These are phyloP conservation scores for Magnusiomyces ingens DNA, from an alignment of 1,139 yeast species.

Conservation along the genomic window DNA sequence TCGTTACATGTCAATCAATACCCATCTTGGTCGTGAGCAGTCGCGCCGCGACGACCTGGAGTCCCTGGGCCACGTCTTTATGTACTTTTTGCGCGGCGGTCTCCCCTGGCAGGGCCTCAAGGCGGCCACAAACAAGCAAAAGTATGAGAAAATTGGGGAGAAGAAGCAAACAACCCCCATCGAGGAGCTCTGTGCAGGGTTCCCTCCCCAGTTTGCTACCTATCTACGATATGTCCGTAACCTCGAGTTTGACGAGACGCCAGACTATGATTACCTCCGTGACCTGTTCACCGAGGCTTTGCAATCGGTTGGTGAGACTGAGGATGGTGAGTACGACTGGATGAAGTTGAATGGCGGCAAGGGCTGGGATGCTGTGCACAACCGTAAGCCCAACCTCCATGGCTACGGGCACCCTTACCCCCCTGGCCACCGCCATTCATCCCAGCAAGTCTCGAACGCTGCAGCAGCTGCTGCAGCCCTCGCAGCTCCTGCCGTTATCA, in stretches of 20 bases:
- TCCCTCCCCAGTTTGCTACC: conserved; percentile 82
- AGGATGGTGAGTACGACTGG: conserved; percentile 93
- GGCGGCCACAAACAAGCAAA: conserved; percentile 95
- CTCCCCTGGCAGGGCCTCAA: conserved; percentile 98
- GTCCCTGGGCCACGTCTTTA: conserved; percentile 88
- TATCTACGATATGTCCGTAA: conserved; percentile 78
- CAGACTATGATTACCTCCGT: conserved; percentile 84
- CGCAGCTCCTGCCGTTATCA: neutral
- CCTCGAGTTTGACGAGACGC: conserved; percentile 85
- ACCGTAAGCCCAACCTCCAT: conserved; percentile 83
- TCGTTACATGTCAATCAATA: conserved; percentile 89
- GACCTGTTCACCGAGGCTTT: conserved; percentile 69
- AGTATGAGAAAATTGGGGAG: conserved; percentile 94
- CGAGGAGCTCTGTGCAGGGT: conserved; percentile 67
- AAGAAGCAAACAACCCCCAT: conserved; percentile 88
- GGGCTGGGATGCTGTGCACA: conserved; percentile 82
- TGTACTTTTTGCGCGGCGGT: conserved; percentile 91
- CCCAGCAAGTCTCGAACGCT: neutral
- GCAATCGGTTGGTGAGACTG: conserved; percentile 60
- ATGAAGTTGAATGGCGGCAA: conserved; percentile 83
- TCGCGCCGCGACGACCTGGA: conserved; percentile 95
- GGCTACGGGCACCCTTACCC: conserved; percentile 77
- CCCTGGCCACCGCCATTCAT: conserved; percentile 30
- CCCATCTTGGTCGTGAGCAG: conserved; percentile 96
- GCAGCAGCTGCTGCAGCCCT: neutral